A percentile compares a stretch with the other conserved stretches of the same genome.
These are phyloP conservation scores for Nephelium lappaceum DNA, from an alignment of 345 rosid genomes.

Conservation along the genomic window DNA sequence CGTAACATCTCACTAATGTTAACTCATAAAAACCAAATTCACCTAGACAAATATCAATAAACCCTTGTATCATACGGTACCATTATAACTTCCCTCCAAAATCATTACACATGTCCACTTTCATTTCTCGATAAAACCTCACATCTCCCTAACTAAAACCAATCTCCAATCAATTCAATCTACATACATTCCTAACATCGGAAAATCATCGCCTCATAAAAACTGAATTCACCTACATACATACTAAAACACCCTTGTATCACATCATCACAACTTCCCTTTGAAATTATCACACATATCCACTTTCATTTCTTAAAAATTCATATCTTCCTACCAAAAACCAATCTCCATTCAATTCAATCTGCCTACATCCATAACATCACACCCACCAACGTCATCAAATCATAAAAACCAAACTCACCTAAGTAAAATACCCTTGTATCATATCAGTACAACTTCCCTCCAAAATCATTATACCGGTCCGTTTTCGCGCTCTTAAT, in stretches of 20 bases:
- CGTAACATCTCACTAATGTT: background rate
- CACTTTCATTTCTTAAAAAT: background rate
- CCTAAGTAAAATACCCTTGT: background rate
- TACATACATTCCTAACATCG: background rate
- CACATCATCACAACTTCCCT: no score
- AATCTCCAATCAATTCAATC: background rate
- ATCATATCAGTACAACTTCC: no score
- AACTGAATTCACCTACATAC: background rate
- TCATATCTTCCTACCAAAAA: background rate
- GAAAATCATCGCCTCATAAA: background rate
- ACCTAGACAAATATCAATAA: background rate
- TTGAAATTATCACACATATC: no score
- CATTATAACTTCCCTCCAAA: background rate
- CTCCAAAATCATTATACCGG: background rate
- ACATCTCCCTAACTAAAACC: background rate
- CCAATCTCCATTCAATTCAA: background rate
- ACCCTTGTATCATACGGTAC: no score
- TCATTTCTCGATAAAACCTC: background rate
- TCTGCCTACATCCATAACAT: no score
- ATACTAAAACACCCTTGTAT: no score
- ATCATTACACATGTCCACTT: background rate
- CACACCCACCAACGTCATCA: background rate
- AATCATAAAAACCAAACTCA: background rate
- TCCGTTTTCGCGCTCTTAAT: background rate
- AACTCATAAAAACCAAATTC: background rate